These are phyloP conservation scores for Cytospora chrysosperma DNA, from an alignment of 2,329 filamentous ascomycete species.

Conservation along the genomic window DNA sequence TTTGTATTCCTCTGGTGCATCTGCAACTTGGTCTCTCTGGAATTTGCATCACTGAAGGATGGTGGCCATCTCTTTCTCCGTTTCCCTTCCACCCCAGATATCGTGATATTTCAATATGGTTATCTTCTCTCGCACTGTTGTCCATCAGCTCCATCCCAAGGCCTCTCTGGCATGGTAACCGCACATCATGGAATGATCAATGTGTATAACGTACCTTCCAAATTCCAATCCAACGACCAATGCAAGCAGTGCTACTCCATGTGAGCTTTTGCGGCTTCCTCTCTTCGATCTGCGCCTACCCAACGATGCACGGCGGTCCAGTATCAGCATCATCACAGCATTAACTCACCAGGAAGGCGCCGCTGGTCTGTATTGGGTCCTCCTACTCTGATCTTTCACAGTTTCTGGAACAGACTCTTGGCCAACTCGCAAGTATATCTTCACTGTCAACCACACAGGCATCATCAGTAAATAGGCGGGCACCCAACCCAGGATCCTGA, in stretches of 20 bases:
- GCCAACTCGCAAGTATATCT: no score
- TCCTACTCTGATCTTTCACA: background rate
- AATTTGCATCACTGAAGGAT: no score
- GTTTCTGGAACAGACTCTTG: background rate
- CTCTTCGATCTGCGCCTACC: background rate
- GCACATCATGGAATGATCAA: no score
- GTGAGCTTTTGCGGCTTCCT: background rate
- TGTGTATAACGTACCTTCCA: background rate
- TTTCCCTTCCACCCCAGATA: no score
- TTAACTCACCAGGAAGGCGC: background rate
- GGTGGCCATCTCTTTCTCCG: no score
- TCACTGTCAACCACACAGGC: background rate
- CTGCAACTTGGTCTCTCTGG: background rate
- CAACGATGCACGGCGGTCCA: background rate
- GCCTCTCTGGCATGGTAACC: no score
- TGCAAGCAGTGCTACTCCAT: background rate
- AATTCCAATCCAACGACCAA: background rate
- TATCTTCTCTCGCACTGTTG: no score
- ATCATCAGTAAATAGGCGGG: background rate
- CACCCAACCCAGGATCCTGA: no score
- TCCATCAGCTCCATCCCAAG: no score
- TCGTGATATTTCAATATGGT: no score
- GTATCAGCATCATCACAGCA: background rate
- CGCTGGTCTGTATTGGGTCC: background rate
- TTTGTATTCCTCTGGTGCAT: background rate